Base-by-base conservation (phyloP, 2,329 filamentous ascomycete species). In the Nakataea oryzae region DNA sequence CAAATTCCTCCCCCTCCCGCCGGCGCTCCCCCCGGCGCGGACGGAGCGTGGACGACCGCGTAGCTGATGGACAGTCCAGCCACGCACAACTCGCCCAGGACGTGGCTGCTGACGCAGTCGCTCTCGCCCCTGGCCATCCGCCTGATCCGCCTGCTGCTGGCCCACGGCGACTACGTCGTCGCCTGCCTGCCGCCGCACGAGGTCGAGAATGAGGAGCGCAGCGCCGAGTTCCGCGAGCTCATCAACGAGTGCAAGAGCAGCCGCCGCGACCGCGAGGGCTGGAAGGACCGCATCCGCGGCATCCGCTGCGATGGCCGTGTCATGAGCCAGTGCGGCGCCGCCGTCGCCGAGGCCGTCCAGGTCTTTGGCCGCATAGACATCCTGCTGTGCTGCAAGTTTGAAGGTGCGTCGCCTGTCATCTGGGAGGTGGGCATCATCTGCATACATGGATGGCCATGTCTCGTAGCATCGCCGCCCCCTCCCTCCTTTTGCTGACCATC, bases 81-180 rank as follows among this genome's bases (percentile, higher is more conserved):
- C 65, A 86, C 84, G 27, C 84, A 87, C 73, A 87, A 87, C 70
- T 87, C 84, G 34, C 92, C 93, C 60, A 88, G 93, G 70, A 91
- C 93, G 70, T 97, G 95, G 95, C 87, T 99, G 71, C 79, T 99
- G 66, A 96, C 93, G 13, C 88, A 90, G 63, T 90, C 91, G 41
- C 84, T 93, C 64, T 93, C 91, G 47, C 91, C 93, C 14, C 83
- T 97, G 66, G 88, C 88, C 61, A 89, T 96, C 64, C 88, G 90
- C 57, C 82, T 97, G 63, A 89, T 91, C 61, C 86, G 89, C 62
- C 85, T 91, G 68, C 81, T 96, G 56, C 86, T 97, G 58, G 85
- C 86, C n/a, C 92, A 97, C 74, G 93, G 95, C 59, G 95, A 97
- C 74, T 93, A 89, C 72, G 89, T 96, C 58, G 88, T 93, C 58